Percentiles rank a stretch among this genome's conserved stretches.
These are phyloP conservation scores for Amaranthus hypochondriacus DNA, from an alignment of 148 eudicot genomes.

Conservation along the genomic window DNA sequence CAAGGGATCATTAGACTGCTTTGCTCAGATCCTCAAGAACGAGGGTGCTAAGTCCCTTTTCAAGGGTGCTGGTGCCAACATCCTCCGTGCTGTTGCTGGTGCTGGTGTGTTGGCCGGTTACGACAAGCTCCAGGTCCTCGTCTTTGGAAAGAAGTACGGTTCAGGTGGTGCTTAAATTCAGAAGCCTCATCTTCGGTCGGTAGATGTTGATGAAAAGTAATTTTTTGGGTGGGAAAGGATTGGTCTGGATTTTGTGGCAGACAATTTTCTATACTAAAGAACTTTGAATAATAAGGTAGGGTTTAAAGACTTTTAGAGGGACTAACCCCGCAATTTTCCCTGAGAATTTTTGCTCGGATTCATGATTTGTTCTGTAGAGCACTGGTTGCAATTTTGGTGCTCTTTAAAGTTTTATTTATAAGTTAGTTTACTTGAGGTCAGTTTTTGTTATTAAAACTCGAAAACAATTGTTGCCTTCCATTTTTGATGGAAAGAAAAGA, in stretches of 20 bases:
- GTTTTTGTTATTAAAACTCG: slow-evolving; percentile 17
- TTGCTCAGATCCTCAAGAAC: slow-evolving; percentile 62
- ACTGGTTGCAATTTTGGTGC: slow-evolving; percentile 10
- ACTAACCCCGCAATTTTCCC: slow-evolving; percentile 34
- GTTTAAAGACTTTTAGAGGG: slow-evolving; percentile 24
- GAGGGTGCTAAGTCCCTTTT: slow-evolving; percentile 74
- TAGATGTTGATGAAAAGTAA: slow-evolving; percentile 49
- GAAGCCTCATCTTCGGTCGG: neutral
- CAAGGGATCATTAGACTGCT: slow-evolving; percentile 66
- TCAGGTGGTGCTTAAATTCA: slow-evolving; percentile 55
- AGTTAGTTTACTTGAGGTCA: slow-evolving; percentile 17
- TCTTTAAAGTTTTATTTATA: slow-evolving; percentile 4
- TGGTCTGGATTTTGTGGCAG: slow-evolving; percentile 8
- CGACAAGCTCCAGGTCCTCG: slow-evolving; percentile 75
- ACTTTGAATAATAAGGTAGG: slow-evolving; percentile 29
- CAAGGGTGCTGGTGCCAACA: slow-evolving; percentile 88
- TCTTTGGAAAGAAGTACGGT: slow-evolving; percentile 70
- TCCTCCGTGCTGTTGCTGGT: slow-evolving; percentile 80
- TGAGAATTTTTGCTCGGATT: slow-evolving; percentile 25
- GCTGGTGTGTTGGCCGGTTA: slow-evolving; percentile 85
- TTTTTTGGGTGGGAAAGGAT: slow-evolving; percentile 11
- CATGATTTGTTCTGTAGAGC: slow-evolving; percentile 11
- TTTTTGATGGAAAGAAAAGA: slow-evolving; percentile 10
- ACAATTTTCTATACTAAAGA: slow-evolving; percentile 14
- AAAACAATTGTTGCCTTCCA: slow-evolving; percentile 22